Percentiles rank a stretch among this genome's conserved stretches.
These are phyloP conservation scores for Microdochium bolleyi DNA, from an alignment of 2,329 filamentous ascomycete genomes.

Conservation along the genomic window DNA sequence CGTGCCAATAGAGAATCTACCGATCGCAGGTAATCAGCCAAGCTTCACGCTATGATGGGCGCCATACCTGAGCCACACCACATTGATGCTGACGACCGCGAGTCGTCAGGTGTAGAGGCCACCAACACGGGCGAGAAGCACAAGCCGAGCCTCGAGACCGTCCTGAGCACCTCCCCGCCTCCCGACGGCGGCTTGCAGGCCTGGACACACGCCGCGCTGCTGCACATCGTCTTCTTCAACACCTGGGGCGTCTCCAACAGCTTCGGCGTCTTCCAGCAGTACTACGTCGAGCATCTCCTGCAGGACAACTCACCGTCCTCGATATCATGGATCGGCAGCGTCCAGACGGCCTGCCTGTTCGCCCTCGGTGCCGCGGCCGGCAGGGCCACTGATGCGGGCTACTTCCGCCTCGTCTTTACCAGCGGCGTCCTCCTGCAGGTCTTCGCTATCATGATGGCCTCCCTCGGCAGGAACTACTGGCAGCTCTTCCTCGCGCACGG, in stretches of 20 bases:
- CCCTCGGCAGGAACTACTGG: slow-evolving; percentile 21
- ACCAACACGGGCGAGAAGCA: background rate
- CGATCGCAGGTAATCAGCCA: no score
- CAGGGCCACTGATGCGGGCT: slow-evolving; percentile 20
- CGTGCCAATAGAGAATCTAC: no score
- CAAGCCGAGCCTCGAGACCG: background rate
- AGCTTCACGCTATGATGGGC: no score
- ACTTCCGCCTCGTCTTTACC: slow-evolving; percentile 17
- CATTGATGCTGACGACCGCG: background rate
- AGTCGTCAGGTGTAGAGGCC: background rate
- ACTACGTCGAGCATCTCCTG: slow-evolving; percentile 12
- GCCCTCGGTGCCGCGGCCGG: slow-evolving; percentile 19
- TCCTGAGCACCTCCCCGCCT: background rate
- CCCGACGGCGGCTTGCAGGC: background rate
- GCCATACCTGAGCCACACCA: no score
- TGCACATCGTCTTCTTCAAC: slow-evolving; percentile 3
- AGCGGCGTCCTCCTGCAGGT: slow-evolving; percentile 14
- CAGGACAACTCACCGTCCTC: slow-evolving; percentile 10
- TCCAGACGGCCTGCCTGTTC: slow-evolving; percentile 21
- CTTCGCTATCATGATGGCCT: slow-evolving; percentile 20
- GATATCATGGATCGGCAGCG: slow-evolving; percentile 20
- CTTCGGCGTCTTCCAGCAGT: slow-evolving; percentile 22
- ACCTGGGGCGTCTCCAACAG: slow-evolving; percentile 11
- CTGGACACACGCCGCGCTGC: slow-evolving; percentile 1
- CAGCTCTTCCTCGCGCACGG: slow-evolving; percentile 31